Base-by-base conservation (phyloP, 768 basidiomycete genomes). In the Tylopilus felleus region DNA sequence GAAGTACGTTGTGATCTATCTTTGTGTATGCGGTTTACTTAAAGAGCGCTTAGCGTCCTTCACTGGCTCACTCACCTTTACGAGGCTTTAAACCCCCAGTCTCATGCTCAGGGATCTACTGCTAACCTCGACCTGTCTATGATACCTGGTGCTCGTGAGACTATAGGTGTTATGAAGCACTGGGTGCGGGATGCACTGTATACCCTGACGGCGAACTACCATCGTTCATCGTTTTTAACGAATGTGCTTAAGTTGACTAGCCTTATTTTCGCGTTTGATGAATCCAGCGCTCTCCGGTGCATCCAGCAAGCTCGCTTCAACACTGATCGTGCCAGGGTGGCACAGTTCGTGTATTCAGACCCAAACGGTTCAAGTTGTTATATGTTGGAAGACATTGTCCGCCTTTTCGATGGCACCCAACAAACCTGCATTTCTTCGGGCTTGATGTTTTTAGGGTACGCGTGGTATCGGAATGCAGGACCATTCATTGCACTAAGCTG, bases 141-240 rank as follows among this genome's bases (percentile, higher is more conserved):
- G 12, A 76, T 82, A 27, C 76, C 77, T 1, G 74, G 78, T 51
- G 73, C 72, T 29, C 59, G 62, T 1, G 63, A 65, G 21, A 73
- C 69, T 5, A 65, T 77, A 2, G 60, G 64, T 7, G 66, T 75
- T 5, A 66, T 82, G 31, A 71, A 71, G 28, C 64, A 72, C 38
- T 86, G 82, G 84, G 60, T 77, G 13, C 69, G 73, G 8, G 70
- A 73, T 3, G 60, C 76, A 1, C 41, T 86, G 80, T 82, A 59
- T 75, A 10, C 68, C 25, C 56, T 61, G 29, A 29, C 13, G 16
- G 33, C 45, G 12, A 14, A 36, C 14, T 3, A 35, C 5, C 39
- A 47, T 8, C 38, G 1, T 21, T 7, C 3, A 1, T 8, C 5
- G 10, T 9, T 74, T 77, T 40, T 85, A 10, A 78, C 51, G 8